Base-by-base conservation (phyloP, 768 basidiomycete species). In the Pilatotrama ljubarskyi region DNA sequence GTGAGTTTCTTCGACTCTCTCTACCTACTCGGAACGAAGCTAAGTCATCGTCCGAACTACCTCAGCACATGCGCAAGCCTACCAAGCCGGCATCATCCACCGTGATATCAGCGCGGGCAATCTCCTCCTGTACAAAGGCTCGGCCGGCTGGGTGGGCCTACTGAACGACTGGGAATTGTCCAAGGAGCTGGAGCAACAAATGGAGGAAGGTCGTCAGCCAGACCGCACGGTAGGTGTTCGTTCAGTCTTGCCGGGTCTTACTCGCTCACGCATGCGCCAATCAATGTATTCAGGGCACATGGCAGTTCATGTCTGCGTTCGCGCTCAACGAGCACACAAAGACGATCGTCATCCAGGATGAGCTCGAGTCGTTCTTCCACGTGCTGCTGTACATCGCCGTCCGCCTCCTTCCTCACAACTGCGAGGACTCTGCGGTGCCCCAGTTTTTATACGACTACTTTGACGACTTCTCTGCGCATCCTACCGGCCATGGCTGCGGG, bases 391-490 rank as follows among this genome's bases (percentile, higher is more conserved):
- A 49, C 22, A 5, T 18, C 11, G 49, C 50, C 26, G 57, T 68
- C 47, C 61, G 64, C 15, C 36, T 52, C n/a, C 62, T 65, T 14
- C 60, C 37, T 1, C 37, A 49, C 47, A 68, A 51, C 55, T 55
- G 55, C 35, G 58, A 52, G 11, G 55, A 65, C 18, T 9, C 20
- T 0, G 14, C 25, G 24, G 65, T 51, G 0, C 59, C 55, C 18
- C 53, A 38, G 41, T 63, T 61, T 36, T 44, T 44, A n/a, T 59
- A 66, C 36, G 38, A 41, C 18, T 55, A 51, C 42, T 61, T 51
- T 41, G 53, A 55, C n/a, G 59, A 37, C 20, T 50, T 25, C 50
- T 17, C 48, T 4, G 1, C 17, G 0, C 17, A 20, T 26, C 9
- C 29, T 10, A 25, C n/a, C 15, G 29, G 18, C 0, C 48, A 18